Percentiles rank a stretch among this genome's conserved stretches.
phyloP scores from a whole-genome alignment of 176 grass and related monocot genomes.

The bread wheat (Triticum aestivum) region DNA sequence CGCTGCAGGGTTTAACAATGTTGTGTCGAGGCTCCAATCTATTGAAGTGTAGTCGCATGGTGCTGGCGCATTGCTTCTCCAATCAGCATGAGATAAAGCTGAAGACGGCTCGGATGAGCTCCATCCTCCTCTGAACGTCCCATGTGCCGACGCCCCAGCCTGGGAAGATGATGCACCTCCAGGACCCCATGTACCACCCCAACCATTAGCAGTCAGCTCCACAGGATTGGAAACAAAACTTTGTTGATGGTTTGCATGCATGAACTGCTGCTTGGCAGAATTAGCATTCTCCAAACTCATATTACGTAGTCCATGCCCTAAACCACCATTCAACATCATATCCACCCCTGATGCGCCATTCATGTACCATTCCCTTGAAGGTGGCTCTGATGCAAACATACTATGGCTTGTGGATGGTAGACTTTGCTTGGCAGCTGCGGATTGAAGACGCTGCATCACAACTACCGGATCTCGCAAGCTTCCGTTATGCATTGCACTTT shows the following conservation, averaged over 20 bases:
- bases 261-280: conserved; percentile 45
- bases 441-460: conserved; percentile 91
- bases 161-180: conserved; percentile 56
- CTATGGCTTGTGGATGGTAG: conserved; percentile 65
- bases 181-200: conserved; percentile 61
- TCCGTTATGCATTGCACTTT: conserved; percentile 48
- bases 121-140: conserved; percentile 68
- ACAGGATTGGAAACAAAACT: conserved; percentile 58
- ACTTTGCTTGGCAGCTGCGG: conserved; percentile 62
- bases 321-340: conserved; percentile 63
- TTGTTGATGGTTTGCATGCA: conserved; percentile 51
- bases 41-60: conserved; percentile 83
- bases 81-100: conserved; percentile 50
- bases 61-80: conserved; percentile 54
- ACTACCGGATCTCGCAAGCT: conserved; percentile 66
- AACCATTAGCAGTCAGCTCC: conserved; percentile 67
- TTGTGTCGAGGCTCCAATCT: conserved; percentile 87
- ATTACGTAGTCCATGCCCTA: conserved; percentile 54
- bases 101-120: conserved; percentile 42
- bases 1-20: conserved; percentile 60
- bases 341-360: conserved; percentile 63
- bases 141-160: conserved; percentile 52
- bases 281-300: conserved; percentile 57
- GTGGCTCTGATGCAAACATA: conserved; percentile 45
- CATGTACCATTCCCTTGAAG: conserved; percentile 67